phyloP scores from a whole-genome alignment of 2,329 filamentous ascomycete genomes.

The Cytospora schulzeri region DNA sequence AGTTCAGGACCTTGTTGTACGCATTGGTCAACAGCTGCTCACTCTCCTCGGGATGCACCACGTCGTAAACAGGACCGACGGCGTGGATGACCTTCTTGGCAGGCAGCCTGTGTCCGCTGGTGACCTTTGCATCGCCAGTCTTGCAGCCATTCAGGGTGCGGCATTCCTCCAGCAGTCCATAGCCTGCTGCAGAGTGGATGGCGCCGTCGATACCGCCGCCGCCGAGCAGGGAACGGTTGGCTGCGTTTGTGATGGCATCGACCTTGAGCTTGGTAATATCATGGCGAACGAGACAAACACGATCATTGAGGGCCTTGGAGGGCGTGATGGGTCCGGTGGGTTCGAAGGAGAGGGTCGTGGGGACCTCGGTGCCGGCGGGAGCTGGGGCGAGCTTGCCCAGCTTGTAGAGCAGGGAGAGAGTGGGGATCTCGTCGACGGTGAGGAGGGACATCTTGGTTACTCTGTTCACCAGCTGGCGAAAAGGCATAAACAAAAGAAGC shows the following conservation, averaged over 20 bases:
- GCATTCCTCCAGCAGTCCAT: slow-evolving; percentile 69
- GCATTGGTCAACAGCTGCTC: slow-evolving; percentile 58
- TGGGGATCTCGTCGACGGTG: slow-evolving; percentile 59
- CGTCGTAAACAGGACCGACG: slow-evolving; percentile 78
- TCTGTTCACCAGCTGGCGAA: slow-evolving; percentile 8
- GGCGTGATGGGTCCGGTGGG: slow-evolving; percentile 32
- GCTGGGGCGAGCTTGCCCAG: slow-evolving; percentile 47
- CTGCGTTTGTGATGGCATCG: slow-evolving; percentile 91
- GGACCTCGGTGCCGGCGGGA: slow-evolving; percentile 23
- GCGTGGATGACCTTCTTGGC: slow-evolving; percentile 83
- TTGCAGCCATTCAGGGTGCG: slow-evolving; percentile 68
- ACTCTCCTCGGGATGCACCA: slow-evolving; percentile 42
- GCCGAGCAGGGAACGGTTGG: slow-evolving; percentile 75
- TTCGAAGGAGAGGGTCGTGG: slow-evolving; percentile 31
- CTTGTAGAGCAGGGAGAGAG: slow-evolving; percentile 67
- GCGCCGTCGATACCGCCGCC: slow-evolving; percentile 91
- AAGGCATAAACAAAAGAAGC: neutral
- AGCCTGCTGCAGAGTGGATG: slow-evolving; percentile 83
- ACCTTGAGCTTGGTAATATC: slow-evolving; percentile 81
- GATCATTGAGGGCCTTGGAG: slow-evolving; percentile 65
- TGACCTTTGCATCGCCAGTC: slow-evolving; percentile 83
- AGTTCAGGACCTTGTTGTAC: slow-evolving; percentile 70
- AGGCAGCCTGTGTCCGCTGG: slow-evolving; percentile 73
- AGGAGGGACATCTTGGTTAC: slow-evolving; percentile 42
- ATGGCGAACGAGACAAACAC: slow-evolving; percentile 68